Conservation (phyloP, 1,139 yeast species). For the Kodamaea sp. region DNA sequence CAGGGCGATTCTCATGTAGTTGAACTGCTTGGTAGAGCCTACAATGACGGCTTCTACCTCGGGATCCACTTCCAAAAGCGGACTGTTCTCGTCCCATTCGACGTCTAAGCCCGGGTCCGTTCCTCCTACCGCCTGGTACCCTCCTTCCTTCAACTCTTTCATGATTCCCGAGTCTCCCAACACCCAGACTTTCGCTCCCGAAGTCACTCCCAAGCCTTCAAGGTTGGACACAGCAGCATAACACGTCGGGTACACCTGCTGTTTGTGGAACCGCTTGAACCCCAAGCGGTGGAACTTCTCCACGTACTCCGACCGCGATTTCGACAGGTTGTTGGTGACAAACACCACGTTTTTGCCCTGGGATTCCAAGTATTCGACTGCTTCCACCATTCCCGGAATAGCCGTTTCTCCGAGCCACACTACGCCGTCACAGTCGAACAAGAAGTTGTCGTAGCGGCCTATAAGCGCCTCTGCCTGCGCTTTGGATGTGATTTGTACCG, state of each 20-base stretch:
- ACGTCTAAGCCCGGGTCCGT: slow-evolving; percentile 45
- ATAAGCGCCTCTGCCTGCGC: slow-evolving; percentile 51
- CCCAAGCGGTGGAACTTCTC: slow-evolving; percentile 36
- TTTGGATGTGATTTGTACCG: slow-evolving; percentile 2
- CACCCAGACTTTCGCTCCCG: slow-evolving; percentile 67
- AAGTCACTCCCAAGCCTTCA: slow-evolving; percentile 25
- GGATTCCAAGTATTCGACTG: slow-evolving; percentile 55
- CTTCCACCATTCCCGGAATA: slow-evolving; percentile 71
- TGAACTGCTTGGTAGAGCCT: slow-evolving; percentile 42
- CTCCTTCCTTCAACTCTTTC: slow-evolving; percentile 67
- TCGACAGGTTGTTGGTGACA: slow-evolving; percentile 44
- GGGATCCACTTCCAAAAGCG: slow-evolving; percentile 44
- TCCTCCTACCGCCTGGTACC: slow-evolving; percentile 76
- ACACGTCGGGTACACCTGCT: slow-evolving; percentile 39
- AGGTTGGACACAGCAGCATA: slow-evolving; percentile 34
- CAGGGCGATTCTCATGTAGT: slow-evolving; percentile 40
- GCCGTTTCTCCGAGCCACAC: slow-evolving; percentile 80
- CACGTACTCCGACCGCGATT: slow-evolving; percentile 35
- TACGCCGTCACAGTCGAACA: slow-evolving; percentile 95
- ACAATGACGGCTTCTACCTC: slow-evolving; percentile 44
- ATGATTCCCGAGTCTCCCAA: slow-evolving; percentile 83
- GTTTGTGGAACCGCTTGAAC: slow-evolving; percentile 29
- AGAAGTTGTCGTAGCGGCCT: slow-evolving; percentile 69
- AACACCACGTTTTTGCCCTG: slow-evolving; percentile 34
- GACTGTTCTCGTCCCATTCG: slow-evolving; percentile 42